Evolutionary conservation across 176 grass and related monocot species (phyloP).

Genomic region (Musa acuminata): DNA sequence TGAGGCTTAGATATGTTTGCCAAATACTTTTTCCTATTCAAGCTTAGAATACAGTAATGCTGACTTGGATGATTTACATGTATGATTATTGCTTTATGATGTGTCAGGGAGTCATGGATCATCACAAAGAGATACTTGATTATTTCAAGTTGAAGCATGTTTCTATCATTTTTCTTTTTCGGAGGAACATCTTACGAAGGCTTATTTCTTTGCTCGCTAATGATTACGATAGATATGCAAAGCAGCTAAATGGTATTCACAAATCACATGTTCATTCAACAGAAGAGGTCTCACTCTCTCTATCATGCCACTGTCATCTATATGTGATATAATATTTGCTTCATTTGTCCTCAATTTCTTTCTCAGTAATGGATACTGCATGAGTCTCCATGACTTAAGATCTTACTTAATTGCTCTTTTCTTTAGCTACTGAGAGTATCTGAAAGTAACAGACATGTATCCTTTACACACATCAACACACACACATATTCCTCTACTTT

Average conservation of each 20-base stretch:
- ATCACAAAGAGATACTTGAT: conserved; percentile 56
- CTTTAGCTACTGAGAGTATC: no score
- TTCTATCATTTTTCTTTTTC: conserved; percentile 81
- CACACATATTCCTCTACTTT: no score
- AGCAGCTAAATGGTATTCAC: conserved; percentile 92
- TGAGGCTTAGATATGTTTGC: neutral
- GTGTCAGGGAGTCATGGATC: conserved; percentile 55
- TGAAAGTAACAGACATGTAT: no score
- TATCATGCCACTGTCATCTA: neutral
- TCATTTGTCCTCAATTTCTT: neutral
- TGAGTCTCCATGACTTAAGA: no score
- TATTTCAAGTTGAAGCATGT: conserved; percentile 82
- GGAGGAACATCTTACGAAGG: conserved; percentile 71
- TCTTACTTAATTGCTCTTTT: no score
- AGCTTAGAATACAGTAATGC: neutral
- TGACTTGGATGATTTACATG: neutral
- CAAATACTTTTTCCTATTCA: neutral
- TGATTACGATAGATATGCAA: conserved; percentile 80
- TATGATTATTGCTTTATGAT: conserved; percentile 15
- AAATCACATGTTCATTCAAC: conserved; percentile 92
- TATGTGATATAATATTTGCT: neutral
- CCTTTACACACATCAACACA: no score
- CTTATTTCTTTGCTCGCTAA: conserved; percentile 82
- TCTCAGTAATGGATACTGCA: neutral
- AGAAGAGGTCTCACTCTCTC: conserved; percentile 46